Evolutionary conservation across 169 alveolate species (phyloP), one percentile per base, ranked within the genome.

Genomic region (Babesia bovis): DNA sequence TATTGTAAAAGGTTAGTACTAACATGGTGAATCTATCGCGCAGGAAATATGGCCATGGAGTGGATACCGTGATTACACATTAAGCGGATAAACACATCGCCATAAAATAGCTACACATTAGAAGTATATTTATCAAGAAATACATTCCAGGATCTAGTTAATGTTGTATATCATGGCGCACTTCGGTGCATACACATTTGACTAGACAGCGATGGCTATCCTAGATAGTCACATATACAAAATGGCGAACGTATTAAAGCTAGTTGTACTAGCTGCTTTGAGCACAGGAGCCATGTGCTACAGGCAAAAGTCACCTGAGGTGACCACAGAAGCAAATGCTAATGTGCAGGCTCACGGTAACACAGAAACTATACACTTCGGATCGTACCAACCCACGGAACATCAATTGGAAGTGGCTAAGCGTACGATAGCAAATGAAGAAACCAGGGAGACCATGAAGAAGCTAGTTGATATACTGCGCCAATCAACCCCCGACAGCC

Each of bases 401-500:
- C 42, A 63, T 19, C 61, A 63, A 47, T 12, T 63, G 0, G 17
- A 63, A 7, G 28, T 63, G 15, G 73, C 60, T 25, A 49, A 26
- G 19, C 12, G 21, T 19, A 63, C 56, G 47, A 28, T 63, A 44
- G 73, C 58, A 5, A 60, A 49, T 41, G 61, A 49, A 17, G 63
- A 63, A 13, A 63, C 52, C 33, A n/a, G 73, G 35, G 73, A 63
- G 60, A 49, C 73, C 38, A 28, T 63, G 26, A 63, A 63, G 73
- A 49, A 49, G 47, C 73, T 63, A n/a, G 73, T 63, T 10, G 60
- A 63, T 17, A 63, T 63, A 23, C 73, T 63, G n/a, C 42, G 73
- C 23, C 52, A 63, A 49, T 63, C 73, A 23, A 63, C 73, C 51
- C 35, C 51, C 32, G 52, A 19, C n/a, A 28, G 47, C 50, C 9